phyloP scores from a whole-genome alignment of 169 alveolate genomes.

The Toxoplasma gondii region DNA sequence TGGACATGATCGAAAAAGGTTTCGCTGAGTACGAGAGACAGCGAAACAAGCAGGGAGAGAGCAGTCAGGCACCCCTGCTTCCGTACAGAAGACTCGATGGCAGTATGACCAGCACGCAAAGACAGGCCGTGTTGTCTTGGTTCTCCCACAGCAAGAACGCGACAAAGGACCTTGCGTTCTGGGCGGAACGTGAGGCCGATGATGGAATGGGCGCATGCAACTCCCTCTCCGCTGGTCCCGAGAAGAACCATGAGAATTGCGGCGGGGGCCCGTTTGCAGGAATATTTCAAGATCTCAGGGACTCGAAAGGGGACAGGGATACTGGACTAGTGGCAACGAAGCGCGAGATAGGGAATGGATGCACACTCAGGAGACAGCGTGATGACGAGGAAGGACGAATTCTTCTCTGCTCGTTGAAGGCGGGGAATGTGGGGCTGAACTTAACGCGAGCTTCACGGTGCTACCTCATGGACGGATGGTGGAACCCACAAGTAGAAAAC shows the following conservation, averaged over 20 bases:
- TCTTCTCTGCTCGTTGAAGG: slow-evolving; percentile 82
- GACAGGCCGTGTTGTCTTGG: slow-evolving; percentile 67
- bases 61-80: not conserved
- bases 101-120: slow-evolving; percentile 57
- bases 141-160: slow-evolving; percentile 17
- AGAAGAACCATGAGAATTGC: not conserved
- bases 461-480: slow-evolving; percentile 89
- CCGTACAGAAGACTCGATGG: slow-evolving; percentile 77
- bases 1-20: slow-evolving; percentile 80
- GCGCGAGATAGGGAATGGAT: slow-evolving; percentile 61
- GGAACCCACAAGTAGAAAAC: slow-evolving; percentile 92
- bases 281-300: not conserved
- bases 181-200: not conserved
- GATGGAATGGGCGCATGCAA: not conserved
- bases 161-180: not conserved
- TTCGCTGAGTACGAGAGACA: slow-evolving; percentile 36
- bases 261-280: not conserved
- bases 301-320: not conserved
- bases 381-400: slow-evolving; percentile 75
- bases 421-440: slow-evolving; percentile 92
- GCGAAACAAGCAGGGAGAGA: not conserved
- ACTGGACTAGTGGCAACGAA: slow-evolving; percentile 46
- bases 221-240: not conserved
- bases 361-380: slow-evolving; percentile 36
- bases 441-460: slow-evolving; percentile 83